Conservation (phyloP, 495 filamentous ascomycete genomes). For the Penicillium robsamsonii region DNA sequence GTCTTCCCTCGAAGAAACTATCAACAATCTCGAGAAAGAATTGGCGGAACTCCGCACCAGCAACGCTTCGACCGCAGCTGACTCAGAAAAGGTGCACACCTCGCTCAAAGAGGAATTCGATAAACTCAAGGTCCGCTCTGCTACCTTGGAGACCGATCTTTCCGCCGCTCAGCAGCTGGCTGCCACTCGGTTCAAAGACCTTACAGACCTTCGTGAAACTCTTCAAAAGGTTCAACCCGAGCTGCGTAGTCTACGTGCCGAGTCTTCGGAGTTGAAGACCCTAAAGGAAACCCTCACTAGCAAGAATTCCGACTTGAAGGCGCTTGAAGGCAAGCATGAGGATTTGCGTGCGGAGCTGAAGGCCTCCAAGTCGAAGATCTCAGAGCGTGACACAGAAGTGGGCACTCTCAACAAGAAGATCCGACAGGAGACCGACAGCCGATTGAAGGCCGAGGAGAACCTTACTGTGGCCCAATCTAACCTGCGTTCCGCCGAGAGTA, state of each 20-base stretch:
- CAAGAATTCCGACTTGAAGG: conserved; percentile 65
- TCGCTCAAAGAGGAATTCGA: conserved; percentile 70
- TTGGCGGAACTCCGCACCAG: conserved; percentile 57
- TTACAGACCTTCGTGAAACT: conserved; percentile 72
- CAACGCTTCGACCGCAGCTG: conserved; percentile 45
- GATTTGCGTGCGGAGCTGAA: conserved; percentile 73
- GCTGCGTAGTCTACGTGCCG: conserved; percentile 68
- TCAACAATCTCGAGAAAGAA: conserved; percentile 64
- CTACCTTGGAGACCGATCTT: conserved; percentile 76
- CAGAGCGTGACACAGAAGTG: conserved; percentile 75
- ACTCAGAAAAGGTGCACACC: conserved; percentile 54
- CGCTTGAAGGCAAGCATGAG: conserved; percentile 74
- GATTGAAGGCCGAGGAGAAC: conserved; percentile 73
- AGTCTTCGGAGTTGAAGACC: conserved; percentile 67
- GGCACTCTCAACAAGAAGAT: conserved; percentile 72
- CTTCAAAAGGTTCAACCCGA: conserved; percentile 86
- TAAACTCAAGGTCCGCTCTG: conserved; percentile 64
- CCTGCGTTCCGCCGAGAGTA: conserved; percentile 68
- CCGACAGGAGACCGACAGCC: conserved; percentile 66
- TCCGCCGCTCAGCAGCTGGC: conserved; percentile 83
- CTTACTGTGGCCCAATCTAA: conserved; percentile 68
- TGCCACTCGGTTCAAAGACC: conserved; percentile 79
- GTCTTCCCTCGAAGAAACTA: conserved; percentile 56
- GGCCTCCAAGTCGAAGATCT: conserved; percentile 62
- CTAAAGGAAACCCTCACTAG: conserved; percentile 69